These are phyloP conservation scores for Zea mays DNA, from an alignment of 176 grass and related monocot genomes.

Conservation along the genomic window DNA sequence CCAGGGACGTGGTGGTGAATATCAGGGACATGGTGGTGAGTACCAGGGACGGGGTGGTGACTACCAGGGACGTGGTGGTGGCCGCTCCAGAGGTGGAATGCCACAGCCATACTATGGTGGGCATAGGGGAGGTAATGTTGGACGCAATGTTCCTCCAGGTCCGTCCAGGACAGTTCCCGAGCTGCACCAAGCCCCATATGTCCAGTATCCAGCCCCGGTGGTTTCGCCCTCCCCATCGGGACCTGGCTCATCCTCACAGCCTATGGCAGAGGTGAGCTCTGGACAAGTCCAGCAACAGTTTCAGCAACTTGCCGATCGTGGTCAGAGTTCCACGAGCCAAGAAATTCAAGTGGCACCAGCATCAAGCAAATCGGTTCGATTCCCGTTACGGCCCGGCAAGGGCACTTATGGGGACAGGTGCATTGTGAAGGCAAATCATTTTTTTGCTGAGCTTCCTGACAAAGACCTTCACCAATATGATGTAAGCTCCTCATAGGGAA, in stretches of 20 bases:
- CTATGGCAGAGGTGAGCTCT: constrained; percentile 55
- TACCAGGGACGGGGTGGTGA: not conserved
- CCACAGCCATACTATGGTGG: constrained; percentile 66
- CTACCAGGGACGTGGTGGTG: not conserved
- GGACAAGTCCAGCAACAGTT: constrained; percentile 72
- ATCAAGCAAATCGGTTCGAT: constrained; percentile 79
- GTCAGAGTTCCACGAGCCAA: constrained; percentile 52
- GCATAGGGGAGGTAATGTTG: constrained; percentile 59
- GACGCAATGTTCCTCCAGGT: constrained; percentile 57
- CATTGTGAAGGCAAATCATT: constrained; percentile 94
- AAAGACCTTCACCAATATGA: constrained; percentile 97
- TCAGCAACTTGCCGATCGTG: constrained; percentile 57
- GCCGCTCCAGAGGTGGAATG: constrained; percentile 54
- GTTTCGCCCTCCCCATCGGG: constrained; percentile 53
- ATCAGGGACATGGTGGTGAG: not conserved
- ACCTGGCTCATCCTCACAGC: constrained; percentile 67
- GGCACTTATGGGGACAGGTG: constrained; percentile 80
- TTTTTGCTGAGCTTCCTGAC: constrained; percentile 88
- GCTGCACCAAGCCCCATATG: constrained; percentile 93
- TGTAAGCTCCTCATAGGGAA: constrained; percentile 46
- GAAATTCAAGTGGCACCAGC: constrained; percentile 60
- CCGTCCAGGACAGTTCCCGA: constrained; percentile 85
- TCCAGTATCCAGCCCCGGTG: constrained; percentile 55
- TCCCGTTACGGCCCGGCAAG: constrained; percentile 83
- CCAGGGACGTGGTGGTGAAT: constrained; percentile 55